Percentiles rank a stretch among this genome's conserved stretches.
Conservation (phyloP, 176 grass and related monocot species). For the Puya raimondii region DNA sequence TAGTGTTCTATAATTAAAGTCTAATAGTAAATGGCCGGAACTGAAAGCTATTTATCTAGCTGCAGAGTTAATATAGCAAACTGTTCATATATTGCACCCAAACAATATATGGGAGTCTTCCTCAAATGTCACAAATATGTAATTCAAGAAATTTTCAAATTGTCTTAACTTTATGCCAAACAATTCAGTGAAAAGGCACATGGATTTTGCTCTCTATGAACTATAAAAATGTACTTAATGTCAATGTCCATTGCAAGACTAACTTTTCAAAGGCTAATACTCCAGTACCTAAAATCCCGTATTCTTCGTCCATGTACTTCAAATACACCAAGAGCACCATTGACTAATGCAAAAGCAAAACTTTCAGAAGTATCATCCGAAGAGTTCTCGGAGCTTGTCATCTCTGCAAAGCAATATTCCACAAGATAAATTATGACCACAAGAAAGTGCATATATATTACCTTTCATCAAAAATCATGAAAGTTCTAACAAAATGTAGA, state of each 20-base stretch:
- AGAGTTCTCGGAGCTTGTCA: constrained; percentile 45
- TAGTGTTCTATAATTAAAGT: too few species aligned
- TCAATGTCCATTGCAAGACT: neutral
- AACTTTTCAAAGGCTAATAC: constrained; percentile 3
- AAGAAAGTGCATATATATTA: neutral
- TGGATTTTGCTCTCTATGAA: neutral
- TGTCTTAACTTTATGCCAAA: neutral
- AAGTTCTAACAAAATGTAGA: neutral
- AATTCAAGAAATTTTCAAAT: neutral
- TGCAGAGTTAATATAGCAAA: too few species aligned
- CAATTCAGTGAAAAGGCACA: neutral
- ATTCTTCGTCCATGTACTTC: constrained; percentile 96
- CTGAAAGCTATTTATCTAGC: too few species aligned
- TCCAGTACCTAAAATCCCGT: constrained; percentile 83
- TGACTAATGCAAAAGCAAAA: constrained; percentile 98
- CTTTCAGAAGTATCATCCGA: constrained; percentile 82
- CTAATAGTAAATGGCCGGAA: too few species aligned
- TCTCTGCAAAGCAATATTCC: constrained; percentile 46
- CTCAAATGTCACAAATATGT: neutral
- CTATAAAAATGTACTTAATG: neutral
- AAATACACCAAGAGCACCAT: constrained; percentile 98
- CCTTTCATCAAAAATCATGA: constrained; percentile 6
- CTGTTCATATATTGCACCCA: too few species aligned
- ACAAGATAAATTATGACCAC: constrained; percentile 7
- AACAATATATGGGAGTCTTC: too few species aligned